A percentile compares a stretch with the other conserved stretches of the same genome.
Conservation (phyloP, 176 grass and related monocot species). For the Neostapfia colusana region DNA sequence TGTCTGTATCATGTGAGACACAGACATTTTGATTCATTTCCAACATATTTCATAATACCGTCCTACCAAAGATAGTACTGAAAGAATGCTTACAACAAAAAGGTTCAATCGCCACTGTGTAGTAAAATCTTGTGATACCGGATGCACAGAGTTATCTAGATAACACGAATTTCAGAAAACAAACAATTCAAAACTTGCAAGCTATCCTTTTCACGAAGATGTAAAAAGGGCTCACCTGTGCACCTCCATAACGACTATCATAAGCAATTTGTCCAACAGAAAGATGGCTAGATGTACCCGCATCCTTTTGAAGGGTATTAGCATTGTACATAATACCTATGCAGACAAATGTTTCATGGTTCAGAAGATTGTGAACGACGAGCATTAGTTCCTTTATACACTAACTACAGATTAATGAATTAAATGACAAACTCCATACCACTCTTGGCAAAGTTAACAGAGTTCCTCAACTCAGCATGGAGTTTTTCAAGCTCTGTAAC, state of each 20-base stretch:
- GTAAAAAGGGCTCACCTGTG: slow-evolving; percentile 49
- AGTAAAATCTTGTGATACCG: neutral
- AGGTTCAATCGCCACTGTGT: neutral
- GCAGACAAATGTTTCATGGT: slow-evolving; percentile 33
- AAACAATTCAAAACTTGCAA: neutral
- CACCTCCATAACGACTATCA: slow-evolving; percentile 53
- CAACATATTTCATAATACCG: neutral
- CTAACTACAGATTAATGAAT: slow-evolving; percentile 7
- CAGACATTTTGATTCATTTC: neutral
- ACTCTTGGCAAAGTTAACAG: slow-evolving; percentile 55
- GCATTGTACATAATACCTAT: slow-evolving; percentile 57
- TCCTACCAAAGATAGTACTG: slow-evolving; percentile 11
- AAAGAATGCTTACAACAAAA: slow-evolving; percentile 23
- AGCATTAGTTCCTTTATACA: slow-evolving; percentile 3
- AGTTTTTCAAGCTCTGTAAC: slow-evolving; percentile 86
- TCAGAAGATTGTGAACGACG: neutral
- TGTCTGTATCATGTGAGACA: neutral
- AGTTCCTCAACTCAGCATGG: slow-evolving; percentile 70
- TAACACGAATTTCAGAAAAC: neutral
- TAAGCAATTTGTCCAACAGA: slow-evolving; percentile 60
- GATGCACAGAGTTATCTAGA: slow-evolving; percentile 1
- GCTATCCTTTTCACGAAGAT: neutral
- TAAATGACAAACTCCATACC: slow-evolving; percentile 24
- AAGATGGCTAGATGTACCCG: slow-evolving; percentile 50
- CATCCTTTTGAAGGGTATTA: slow-evolving; percentile 56